Percentiles rank a stretch among this genome's conserved stretches.
phyloP scores from a whole-genome alignment of 257 asterid species.

The Fraxinus cuspidata region DNA sequence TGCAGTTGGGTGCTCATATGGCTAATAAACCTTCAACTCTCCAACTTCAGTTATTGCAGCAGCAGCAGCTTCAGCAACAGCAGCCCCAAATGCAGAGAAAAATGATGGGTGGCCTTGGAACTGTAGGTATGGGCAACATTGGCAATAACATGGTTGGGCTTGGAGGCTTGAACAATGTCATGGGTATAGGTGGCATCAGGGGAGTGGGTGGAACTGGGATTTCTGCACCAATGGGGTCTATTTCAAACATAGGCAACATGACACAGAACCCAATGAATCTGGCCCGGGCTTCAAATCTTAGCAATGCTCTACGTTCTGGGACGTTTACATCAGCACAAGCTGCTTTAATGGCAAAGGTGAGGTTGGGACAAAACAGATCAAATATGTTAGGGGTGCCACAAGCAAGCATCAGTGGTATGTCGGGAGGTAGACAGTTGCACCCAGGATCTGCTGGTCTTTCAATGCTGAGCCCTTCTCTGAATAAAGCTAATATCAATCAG shows the following conservation, averaged over 20 bases:
- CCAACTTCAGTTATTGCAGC: constrained; percentile 72
- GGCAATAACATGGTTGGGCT: constrained; percentile 74
- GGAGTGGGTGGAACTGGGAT: constrained; percentile 73
- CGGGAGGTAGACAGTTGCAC: constrained; percentile 77
- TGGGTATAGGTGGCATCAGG: constrained; percentile 76
- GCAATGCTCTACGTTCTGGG: constrained; percentile 59
- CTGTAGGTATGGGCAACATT: constrained; percentile 70
- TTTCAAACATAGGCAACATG: constrained; percentile 66
- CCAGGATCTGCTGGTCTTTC: constrained; percentile 63
- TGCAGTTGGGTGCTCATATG: constrained; percentile 65
- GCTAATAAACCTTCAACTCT: constrained; percentile 49
- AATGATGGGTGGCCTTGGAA: constrained; percentile 73
- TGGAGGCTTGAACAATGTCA: constrained; percentile 67
- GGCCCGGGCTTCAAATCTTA: constrained; percentile 55
- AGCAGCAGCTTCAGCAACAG: background rate
- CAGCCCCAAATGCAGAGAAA: constrained; percentile 63
- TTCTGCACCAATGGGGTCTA: constrained; percentile 69
- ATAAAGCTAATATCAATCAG: constrained; percentile 62
- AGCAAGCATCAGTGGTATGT: constrained; percentile 50
- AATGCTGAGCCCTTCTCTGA: constrained; percentile 59
- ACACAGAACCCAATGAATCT: constrained; percentile 62
- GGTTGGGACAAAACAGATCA: constrained; percentile 49
- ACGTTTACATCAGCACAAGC: constrained; percentile 52
- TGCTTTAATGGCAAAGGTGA: constrained; percentile 48
- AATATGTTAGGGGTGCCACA: constrained; percentile 60